Evolutionary conservation across 2,329 filamentous ascomycete species (phyloP).

Genomic region (Bimuria novae-zelandiae): DNA sequence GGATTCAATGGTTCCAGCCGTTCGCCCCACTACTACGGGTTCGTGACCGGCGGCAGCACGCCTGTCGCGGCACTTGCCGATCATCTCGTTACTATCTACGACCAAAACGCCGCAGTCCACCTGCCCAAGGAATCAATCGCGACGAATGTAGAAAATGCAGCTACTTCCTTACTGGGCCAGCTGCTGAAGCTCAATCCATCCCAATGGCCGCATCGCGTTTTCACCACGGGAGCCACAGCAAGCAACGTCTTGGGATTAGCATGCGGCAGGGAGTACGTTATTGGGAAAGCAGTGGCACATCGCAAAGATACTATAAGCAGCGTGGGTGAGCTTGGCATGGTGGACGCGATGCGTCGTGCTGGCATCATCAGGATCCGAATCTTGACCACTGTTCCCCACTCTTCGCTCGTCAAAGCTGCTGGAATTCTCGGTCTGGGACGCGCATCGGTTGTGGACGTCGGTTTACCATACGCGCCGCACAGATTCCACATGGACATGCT

Average conservation of each 20-base stretch:
- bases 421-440: slow-evolving; percentile 80
- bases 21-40: slow-evolving; percentile 69
- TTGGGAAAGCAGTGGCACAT: slow-evolving; percentile 53
- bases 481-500: slow-evolving; percentile 70
- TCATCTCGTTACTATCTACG: slow-evolving; percentile 76
- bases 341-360: slow-evolving; percentile 66
- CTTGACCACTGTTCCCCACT: slow-evolving; percentile 81
- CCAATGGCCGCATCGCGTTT: slow-evolving; percentile 73
- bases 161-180: slow-evolving; percentile 70
- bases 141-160: slow-evolving; percentile 75
- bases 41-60: slow-evolving; percentile 81
- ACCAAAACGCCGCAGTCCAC: slow-evolving; percentile 86
- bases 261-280: slow-evolving; percentile 70
- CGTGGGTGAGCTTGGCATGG: slow-evolving; percentile 72
- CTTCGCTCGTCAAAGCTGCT: slow-evolving; percentile 81
- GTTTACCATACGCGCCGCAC: slow-evolving; percentile 63
- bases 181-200: slow-evolving; percentile 64
- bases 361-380: slow-evolving; percentile 73
- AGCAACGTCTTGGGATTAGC: slow-evolving; percentile 69
- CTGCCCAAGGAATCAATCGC: slow-evolving; percentile 74
- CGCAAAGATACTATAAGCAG: slow-evolving; percentile 35
- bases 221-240: slow-evolving; percentile 74
- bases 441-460: slow-evolving; percentile 66
- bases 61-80: slow-evolving; percentile 82
- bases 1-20: slow-evolving; percentile 69